Evolutionary conservation across 2,329 filamentous ascomycete genomes (phyloP), one percentile per base, ranked within the genome.

Genomic region (Lachnellula occidentalis): DNA sequence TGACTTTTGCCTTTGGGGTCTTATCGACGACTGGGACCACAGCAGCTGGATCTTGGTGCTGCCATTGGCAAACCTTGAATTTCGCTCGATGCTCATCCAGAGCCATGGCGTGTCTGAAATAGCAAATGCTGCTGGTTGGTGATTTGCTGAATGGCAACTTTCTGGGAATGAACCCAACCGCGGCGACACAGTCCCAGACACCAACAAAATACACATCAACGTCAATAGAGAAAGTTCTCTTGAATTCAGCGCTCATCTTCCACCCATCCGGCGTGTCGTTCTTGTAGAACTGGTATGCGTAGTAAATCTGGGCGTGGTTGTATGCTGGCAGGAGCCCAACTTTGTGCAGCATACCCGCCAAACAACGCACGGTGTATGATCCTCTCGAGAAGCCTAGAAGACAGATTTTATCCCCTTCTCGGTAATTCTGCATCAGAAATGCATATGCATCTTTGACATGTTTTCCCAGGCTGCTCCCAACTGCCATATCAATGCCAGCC

Each of bases 301-400:
- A 75, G 5, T 61, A 63, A 11, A 76, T 61, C 53, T 74, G 73
- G 3, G 68, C 65, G 0, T 48, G 88, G 63, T 95, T 95, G 11
- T 90, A 89, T 50, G 88, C 85, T 12, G 61, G 62, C 67, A 75
- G 51, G 57, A 69, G 60, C 5, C 72, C 72, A 24, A 74, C 72
- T 58, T 74, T 74, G 62, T 74, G 72, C 7, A 74, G 63, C 72
- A 74, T 74, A 2, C 71, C 72, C 17, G 71, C 67, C 4, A 79
- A 66, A 51, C 77, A 79, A 4, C 76, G 71, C 15, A 76, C 76
- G 1, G 76, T 79, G 50, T 79, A 79, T 5, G 76, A 73, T 14
- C 74, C 76, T 54, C 76, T 66, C 0, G 74, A 77, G 64, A 78
- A 78, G 3, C 76, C 76, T 22, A 78, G 72, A 17, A 78, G 69